Conservation (phyloP, 2,329 filamentous ascomycete genomes). For the Fonsecaea multimorphosa region DNA sequence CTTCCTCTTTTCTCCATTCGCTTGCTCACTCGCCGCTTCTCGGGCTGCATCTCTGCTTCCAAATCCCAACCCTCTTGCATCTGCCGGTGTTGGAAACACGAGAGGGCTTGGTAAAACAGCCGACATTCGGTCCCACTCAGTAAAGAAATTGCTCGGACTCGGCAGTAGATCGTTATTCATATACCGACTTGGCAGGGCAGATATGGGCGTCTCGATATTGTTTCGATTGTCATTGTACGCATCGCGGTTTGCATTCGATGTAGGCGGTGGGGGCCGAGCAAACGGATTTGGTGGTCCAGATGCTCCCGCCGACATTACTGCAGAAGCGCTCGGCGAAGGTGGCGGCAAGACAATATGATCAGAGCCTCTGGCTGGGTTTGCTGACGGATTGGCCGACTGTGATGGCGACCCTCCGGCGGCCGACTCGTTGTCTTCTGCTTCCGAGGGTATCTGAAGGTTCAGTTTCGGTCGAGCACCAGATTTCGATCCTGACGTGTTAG, state of each 20-base stretch:
- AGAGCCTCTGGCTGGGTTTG: conserved; percentile 39
- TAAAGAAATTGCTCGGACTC: conserved; percentile 89
- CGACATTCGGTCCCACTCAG: conserved; percentile 70
- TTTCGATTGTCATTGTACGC: conserved; percentile 47
- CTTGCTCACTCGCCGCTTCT: conserved; percentile 25
- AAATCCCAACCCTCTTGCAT: conserved; percentile 29
- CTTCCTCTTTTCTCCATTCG: conserved; percentile 38
- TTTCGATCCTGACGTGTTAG: conserved; percentile 70
- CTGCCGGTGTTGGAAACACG: conserved; percentile 33
- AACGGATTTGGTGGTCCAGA: conserved; percentile 95
- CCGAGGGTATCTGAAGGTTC: conserved; percentile 93
- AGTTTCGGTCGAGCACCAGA: conserved; percentile 75
- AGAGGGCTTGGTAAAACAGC: conserved; percentile 93
- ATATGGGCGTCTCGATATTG: conserved; percentile 78
- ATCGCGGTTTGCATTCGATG: conserved; percentile 47
- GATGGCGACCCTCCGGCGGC: conserved; percentile 72
- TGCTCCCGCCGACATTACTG: conserved; percentile 86
- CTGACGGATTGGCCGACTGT: conserved; percentile 57
- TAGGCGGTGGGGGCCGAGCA: conserved; percentile 81
- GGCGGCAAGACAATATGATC: conserved; percentile 82
- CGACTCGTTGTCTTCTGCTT: conserved; percentile 76
- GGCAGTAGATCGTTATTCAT: conserved; percentile 86
- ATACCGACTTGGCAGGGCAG: conserved; percentile 88
- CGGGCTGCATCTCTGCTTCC: conserved; percentile 31
- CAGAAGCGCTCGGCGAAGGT: conserved; percentile 85